Conservation (phyloP, 2,329 filamentous ascomycete species). For the Cladosporium phlei region DNA sequence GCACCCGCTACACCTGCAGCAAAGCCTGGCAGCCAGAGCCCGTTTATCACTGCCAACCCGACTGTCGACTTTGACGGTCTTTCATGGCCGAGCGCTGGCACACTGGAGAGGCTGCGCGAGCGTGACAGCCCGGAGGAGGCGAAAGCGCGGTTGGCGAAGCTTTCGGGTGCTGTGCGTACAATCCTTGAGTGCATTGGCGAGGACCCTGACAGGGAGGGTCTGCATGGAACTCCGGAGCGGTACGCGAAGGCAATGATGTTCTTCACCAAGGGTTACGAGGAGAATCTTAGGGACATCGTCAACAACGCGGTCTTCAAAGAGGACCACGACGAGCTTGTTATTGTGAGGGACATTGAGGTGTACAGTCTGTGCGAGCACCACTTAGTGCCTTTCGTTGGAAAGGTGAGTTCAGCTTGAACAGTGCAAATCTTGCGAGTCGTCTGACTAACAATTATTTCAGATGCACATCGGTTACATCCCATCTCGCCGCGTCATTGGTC, state of each 20-base stretch:
- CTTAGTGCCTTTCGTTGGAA: conserved; percentile 91
- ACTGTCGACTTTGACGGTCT: conserved; percentile 53
- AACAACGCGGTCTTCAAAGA: conserved; percentile 95
- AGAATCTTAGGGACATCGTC: conserved; percentile 86
- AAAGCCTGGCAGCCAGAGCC: conserved; percentile 42
- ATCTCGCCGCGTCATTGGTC: conserved; percentile 80
- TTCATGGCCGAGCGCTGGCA: conserved; percentile 48
- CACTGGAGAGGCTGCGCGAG: conserved; percentile 27
- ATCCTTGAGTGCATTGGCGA: conserved; percentile 64
- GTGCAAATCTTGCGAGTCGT: too few species aligned
- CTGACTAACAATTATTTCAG: conserved; percentile 41
- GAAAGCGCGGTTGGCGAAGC: conserved; percentile 53
- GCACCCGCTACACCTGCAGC: conserved; percentile 49
- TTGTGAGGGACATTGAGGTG: conserved; percentile 95
- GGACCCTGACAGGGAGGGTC: conserved; percentile 59
- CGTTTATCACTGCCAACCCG: conserved; percentile 47
- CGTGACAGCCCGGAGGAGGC: conserved; percentile 51
- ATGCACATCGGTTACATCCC: conserved; percentile 99
- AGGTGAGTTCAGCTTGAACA: conserved; percentile 62
- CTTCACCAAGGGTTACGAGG: conserved; percentile 95
- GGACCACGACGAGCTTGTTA: conserved; percentile 93
- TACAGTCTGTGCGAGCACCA: conserved; percentile 96
- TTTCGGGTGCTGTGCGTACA: conserved; percentile 59
- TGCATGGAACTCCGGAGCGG: conserved; percentile 67
- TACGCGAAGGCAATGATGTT: conserved; percentile 95